Evolutionary conservation across 2,329 filamentous ascomycete species (phyloP), one percentile per base, ranked within the genome.

Genomic region (Cladosporium velox): DNA sequence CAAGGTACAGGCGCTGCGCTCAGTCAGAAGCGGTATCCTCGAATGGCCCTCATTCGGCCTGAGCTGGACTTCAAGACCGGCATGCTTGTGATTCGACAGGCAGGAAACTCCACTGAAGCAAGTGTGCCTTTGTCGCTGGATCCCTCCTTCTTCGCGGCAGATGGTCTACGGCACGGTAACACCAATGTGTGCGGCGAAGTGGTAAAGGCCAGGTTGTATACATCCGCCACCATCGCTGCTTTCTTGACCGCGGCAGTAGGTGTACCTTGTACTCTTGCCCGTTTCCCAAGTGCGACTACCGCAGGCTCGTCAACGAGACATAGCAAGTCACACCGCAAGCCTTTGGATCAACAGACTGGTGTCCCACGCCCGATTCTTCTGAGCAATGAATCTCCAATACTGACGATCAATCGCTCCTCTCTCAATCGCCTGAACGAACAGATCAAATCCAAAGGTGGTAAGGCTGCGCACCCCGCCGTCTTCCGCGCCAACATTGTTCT

Each of bases 301-400:
- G 87, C 88, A 14, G 86, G 86, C 0, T 79, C 83, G 26, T 85
- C 84, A 49, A 85, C 85, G 67, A 86, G 93, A 57, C 88, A 90
- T 69, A 87, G 90, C 54, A 94, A 95, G 76, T 86, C 88, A 1
- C 88, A 89, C 71, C 81, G 92, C 47, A 79, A 30, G 82, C 88
- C 72, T 72, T 68, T 66, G 18, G 73, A 70, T 55, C 75, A 32
- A 65, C 34, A 35, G 11, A 18, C 28, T 18, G 30, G 77, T n/a
- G 32, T 60, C 71, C 75, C 76, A 64, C 77, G 84, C 61, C 86
- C 88, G 3, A 93, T 98, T 38, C 81, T 95, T 0, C 82, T 99
- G 3, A 91, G 93, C 28, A 99, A 99, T 76, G 95, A 98, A 78
- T 96, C 92, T 63, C 94, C 95, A 0, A 96, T 99, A 54, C 85